Evolutionary conservation across 2,329 filamentous ascomycete species (phyloP).

Genomic region (Botrytis fragariae): DNA sequence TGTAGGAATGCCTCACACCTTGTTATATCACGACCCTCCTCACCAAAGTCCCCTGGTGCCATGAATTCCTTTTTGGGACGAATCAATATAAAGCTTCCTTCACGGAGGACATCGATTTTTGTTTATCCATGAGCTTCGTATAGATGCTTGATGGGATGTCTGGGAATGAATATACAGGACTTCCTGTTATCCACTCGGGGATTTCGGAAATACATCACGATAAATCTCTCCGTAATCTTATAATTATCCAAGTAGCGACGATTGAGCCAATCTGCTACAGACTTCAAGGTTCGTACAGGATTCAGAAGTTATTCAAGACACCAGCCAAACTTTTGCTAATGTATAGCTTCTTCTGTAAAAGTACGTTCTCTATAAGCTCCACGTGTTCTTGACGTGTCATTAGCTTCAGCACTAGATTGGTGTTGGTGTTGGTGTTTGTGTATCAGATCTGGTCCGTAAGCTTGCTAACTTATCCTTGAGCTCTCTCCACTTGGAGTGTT

Average conservation of each 20-base stretch:
- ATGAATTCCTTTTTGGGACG: not conserved
- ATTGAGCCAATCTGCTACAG: not conserved
- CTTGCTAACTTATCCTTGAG: not conserved
- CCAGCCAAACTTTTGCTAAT: not conserved
- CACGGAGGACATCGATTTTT: not conserved
- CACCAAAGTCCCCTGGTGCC: not conserved
- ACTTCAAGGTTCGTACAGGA: not conserved
- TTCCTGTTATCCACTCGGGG: not conserved
- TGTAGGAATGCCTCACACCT: not conserved
- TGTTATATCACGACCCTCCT: not conserved
- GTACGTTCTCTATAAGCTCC: not conserved
- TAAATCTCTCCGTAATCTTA: not conserved
- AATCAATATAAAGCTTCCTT: not conserved
- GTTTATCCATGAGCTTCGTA: not conserved
- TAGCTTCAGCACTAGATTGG: not conserved
- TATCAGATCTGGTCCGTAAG: not conserved
- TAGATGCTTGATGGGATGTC: not conserved
- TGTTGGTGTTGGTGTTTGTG: not conserved
- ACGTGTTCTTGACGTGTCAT: conserved; percentile 12
- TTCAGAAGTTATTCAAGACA: not conserved
- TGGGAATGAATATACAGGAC: not conserved
- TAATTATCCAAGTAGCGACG: not conserved
- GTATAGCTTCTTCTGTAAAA: not conserved
- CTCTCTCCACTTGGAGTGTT: not conserved
- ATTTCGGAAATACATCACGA: not conserved